phyloP scores from a whole-genome alignment of 331 rosid genomes.

The Stylosanthes scabra region DNA sequence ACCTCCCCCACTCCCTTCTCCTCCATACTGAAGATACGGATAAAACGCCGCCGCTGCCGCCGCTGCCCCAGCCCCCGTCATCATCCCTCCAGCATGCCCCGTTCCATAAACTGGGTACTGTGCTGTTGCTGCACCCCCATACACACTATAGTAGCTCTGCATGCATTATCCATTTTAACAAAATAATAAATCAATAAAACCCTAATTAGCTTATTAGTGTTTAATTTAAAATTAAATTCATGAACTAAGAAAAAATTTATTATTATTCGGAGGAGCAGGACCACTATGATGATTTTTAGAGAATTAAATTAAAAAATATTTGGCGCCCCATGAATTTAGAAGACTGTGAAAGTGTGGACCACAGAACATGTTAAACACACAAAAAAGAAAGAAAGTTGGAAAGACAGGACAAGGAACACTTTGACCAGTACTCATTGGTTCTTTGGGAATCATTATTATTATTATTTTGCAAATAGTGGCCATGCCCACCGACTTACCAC shows the following conservation, averaged over 20 bases:
- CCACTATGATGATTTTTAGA: slow-evolving; percentile 10
- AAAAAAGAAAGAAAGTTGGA: not conserved
- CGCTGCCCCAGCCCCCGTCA: slow-evolving; percentile 58
- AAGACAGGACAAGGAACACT: slow-evolving; percentile 33
- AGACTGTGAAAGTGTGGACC: slow-evolving; percentile 44
- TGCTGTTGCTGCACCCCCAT: slow-evolving; percentile 82
- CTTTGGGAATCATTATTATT: slow-evolving; percentile 20
- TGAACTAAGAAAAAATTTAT: no score
- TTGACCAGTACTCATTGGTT: slow-evolving; percentile 26
- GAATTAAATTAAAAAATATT: not conserved
- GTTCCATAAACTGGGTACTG: slow-evolving; percentile 85
- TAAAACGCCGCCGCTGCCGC: slow-evolving; percentile 57
- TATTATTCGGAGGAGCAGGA: no score
- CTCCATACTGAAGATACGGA: slow-evolving; percentile 83
- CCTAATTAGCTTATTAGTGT: not conserved
- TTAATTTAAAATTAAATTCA: not conserved
- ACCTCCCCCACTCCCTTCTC: slow-evolving; percentile 62
- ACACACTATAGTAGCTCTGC: slow-evolving; percentile 90
- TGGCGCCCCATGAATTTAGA: slow-evolving; percentile 24
- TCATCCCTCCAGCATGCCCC: slow-evolving; percentile 75
- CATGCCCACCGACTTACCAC: slow-evolving; percentile 36
- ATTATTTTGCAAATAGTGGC: not conserved
- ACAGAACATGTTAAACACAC: not conserved
- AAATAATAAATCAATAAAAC: no score
- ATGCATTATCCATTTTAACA: not conserved